A percentile compares a stretch with the other conserved stretches of the same genome.
Evolutionary conservation across 2,329 filamentous ascomycete genomes (phyloP).

Genomic region (Fusarium penzigii): DNA sequence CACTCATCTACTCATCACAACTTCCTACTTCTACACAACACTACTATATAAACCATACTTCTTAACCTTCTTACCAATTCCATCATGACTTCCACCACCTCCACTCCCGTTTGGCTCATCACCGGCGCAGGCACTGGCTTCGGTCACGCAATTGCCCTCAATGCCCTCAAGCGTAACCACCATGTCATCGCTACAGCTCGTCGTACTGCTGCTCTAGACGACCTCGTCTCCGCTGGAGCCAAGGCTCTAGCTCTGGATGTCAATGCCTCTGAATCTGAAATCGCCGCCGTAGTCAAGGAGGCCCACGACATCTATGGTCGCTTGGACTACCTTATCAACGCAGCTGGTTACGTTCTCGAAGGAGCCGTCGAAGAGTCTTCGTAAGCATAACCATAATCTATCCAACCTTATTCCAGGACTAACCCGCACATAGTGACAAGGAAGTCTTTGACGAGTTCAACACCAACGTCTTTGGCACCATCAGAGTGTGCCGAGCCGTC

Average conservation of each 20-base stretch:
- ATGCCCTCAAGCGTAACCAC: constrained; percentile 44
- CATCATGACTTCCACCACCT: constrained; percentile 11
- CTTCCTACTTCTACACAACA: background rate
- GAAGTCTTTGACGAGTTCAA: constrained; percentile 40
- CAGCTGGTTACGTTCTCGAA: constrained; percentile 18
- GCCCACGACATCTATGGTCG: constrained; percentile 9
- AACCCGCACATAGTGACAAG: constrained; percentile 17
- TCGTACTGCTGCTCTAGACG: constrained; percentile 21
- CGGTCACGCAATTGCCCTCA: constrained; percentile 44
- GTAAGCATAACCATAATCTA: constrained; percentile 1
- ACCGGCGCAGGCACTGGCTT: constrained; percentile 48
- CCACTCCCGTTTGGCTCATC: constrained; percentile 45
- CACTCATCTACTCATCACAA: background rate
- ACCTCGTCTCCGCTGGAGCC: constrained; percentile 10
- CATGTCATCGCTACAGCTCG: constrained; percentile 49
- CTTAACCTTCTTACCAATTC: background rate
- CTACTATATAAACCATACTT: background rate
- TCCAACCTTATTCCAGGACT: background rate
- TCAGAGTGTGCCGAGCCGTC: constrained; percentile 46
- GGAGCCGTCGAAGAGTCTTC: constrained; percentile 17
- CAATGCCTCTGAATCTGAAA: constrained; percentile 6
- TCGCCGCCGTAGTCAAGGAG: constrained; percentile 11
- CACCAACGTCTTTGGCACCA: constrained; percentile 50
- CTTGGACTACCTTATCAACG: constrained; percentile 13
- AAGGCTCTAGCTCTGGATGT: constrained; percentile 12